phyloP scores from a whole-genome alignment of 768 basidiomycete species.

The Tubosaeta sp. region DNA sequence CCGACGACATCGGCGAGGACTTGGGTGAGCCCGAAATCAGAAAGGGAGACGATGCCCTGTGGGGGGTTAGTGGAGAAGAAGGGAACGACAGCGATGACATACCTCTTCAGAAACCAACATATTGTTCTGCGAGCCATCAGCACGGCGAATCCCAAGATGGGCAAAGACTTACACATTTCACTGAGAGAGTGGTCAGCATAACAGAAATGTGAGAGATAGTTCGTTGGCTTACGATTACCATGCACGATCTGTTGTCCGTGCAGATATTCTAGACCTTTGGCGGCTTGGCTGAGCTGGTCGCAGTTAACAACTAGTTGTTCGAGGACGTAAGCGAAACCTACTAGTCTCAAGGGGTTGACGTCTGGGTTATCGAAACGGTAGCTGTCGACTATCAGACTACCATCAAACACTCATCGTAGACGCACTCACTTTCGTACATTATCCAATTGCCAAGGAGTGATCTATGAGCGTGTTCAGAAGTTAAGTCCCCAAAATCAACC shows the following conservation, averaged over 20 bases:
- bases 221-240: conserved; percentile 50
- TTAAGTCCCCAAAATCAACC: not conserved
- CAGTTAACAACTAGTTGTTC: not conserved
- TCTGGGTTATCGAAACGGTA: conserved; percentile 36
- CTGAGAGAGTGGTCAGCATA: conserved; percentile 27
- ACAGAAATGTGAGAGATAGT: not conserved
- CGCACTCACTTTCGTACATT: conserved; percentile 47
- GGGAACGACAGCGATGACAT: not conserved
- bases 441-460: conserved; percentile 60
- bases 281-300: conserved; percentile 47
- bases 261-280: conserved; percentile 53
- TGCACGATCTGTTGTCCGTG: conserved; percentile 51
- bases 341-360: conserved; percentile 41
- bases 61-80: not conserved
- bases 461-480: conserved; percentile 30
- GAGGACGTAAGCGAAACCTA: conserved; percentile 16
- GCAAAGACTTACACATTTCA: conserved; percentile 52
- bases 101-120: conserved; percentile 53
- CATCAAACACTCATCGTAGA: not conserved
- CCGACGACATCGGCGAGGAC: conserved; percentile 56
- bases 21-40: conserved; percentile 64
- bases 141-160: not conserved
- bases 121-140: conserved; percentile 40
- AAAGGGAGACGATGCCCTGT: conserved; percentile 52
- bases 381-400: conserved; percentile 23